phyloP scores from a whole-genome alignment of 257 asterid genomes.

The Marsdenia floribunda region DNA sequence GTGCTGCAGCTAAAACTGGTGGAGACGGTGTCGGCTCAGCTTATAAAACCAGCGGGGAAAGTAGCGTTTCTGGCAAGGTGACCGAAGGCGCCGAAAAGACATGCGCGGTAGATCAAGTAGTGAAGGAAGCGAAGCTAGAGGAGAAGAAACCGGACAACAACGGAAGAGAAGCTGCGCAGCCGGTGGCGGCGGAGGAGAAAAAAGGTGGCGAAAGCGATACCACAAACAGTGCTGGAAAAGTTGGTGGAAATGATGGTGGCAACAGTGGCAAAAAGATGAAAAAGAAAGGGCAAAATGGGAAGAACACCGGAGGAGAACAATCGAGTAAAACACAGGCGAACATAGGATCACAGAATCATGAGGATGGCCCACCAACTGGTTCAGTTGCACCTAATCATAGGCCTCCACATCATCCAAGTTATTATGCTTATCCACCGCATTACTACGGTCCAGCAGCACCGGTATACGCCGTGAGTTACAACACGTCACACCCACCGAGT shows the following conservation, averaged over 20 bases:
- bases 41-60: slow-evolving; percentile 10
- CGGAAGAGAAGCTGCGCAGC: slow-evolving; percentile 7
- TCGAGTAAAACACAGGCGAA: slow-evolving; percentile 25
- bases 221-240: slow-evolving; percentile 13
- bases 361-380: slow-evolving; percentile 21
- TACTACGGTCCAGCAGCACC: slow-evolving; percentile 28
- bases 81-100: slow-evolving; percentile 6
- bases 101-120: slow-evolving; percentile 9
- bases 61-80: slow-evolving; percentile 5
- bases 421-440: slow-evolving; percentile 24
- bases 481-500: slow-evolving; percentile 45
- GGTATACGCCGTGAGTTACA: slow-evolving; percentile 53
- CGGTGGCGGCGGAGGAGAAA: slow-evolving; percentile 28
- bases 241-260: slow-evolving; percentile 18
- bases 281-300: slow-evolving; percentile 50
- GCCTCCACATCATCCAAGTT: slow-evolving; percentile 34
- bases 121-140: slow-evolving; percentile 19
- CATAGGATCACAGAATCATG: slow-evolving; percentile 24
- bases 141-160: slow-evolving; percentile 33
- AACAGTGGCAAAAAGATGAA: slow-evolving; percentile 46
- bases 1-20: not conserved
- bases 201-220: slow-evolving; percentile 16
- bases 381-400: slow-evolving; percentile 18
- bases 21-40: slow-evolving; percentile 14
- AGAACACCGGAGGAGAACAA: slow-evolving; percentile 11